A percentile compares a stretch with the other conserved stretches of the same genome.
These are phyloP conservation scores for Boeremia exigua DNA, from an alignment of 2,329 filamentous ascomycete genomes.

Conservation along the genomic window DNA sequence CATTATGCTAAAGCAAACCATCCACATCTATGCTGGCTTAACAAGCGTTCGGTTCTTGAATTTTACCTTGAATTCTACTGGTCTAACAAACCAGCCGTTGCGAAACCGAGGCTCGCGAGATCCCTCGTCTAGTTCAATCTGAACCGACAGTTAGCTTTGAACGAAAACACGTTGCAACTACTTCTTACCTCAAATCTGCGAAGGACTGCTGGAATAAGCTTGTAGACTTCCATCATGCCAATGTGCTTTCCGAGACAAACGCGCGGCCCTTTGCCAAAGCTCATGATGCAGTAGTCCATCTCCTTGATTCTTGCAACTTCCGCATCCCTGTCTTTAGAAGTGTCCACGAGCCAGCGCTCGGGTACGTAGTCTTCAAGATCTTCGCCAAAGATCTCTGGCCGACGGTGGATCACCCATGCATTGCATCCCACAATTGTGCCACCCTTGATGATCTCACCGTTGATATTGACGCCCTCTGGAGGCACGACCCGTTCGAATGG, in stretches of 20 bases:
- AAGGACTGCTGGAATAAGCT: neutral
- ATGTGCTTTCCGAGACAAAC: neutral
- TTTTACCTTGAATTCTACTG: neutral
- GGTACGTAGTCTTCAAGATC: neutral
- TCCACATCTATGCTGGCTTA: conserved; percentile 43
- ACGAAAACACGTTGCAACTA: too few species aligned
- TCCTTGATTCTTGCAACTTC: neutral
- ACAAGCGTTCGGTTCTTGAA: conserved; percentile 35
- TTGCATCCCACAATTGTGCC: neutral
- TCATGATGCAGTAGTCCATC: neutral
- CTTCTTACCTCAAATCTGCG: neutral
- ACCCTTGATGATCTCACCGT: neutral
- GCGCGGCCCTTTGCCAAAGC: neutral
- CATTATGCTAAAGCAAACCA: too few species aligned
- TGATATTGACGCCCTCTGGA: neutral
- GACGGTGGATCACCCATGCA: neutral
- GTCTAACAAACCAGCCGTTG: neutral
- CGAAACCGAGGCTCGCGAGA: neutral
- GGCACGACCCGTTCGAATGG: neutral
- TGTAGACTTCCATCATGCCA: neutral
- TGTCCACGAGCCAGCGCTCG: neutral
- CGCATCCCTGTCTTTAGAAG: neutral
- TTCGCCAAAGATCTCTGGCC: neutral
- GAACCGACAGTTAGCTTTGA: neutral
- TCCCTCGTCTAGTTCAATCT: neutral